Evolutionary conservation across 805 yeast genomes (phyloP).

Genomic region (Starmerella scarabaei): DNA sequence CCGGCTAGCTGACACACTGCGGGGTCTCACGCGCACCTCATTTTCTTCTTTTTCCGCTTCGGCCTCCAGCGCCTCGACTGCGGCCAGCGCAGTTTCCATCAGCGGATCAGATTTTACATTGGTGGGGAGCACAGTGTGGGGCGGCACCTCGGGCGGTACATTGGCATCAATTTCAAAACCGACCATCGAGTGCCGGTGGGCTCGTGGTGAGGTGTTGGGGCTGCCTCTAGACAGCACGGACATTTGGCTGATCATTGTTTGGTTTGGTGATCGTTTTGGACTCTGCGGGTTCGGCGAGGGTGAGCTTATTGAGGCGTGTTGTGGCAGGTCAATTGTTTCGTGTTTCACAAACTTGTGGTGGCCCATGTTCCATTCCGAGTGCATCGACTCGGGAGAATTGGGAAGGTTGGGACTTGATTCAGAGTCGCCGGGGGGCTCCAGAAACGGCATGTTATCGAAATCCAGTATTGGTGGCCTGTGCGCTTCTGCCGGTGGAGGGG

Average conservation of each 20-base stretch:
- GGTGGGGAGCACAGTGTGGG: constrained; percentile 8
- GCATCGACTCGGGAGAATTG: constrained; percentile 1
- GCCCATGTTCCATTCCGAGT: constrained; percentile 7
- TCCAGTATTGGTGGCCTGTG: constrained; percentile 5
- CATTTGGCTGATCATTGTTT: background rate
- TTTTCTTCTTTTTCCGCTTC: constrained; percentile 2
- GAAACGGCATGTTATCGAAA: constrained; percentile 13
- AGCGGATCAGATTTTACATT: background rate
- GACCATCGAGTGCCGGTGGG: background rate
- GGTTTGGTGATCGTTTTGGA: too few relatives aligned
- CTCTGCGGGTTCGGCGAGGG: too few relatives aligned
- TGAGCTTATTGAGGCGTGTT: constrained; percentile 9
- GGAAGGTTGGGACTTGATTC: constrained; percentile 1
- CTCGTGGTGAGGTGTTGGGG: background rate
- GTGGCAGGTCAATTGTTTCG: too few relatives aligned
- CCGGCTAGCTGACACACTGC: constrained; percentile 2
- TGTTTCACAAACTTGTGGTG: too few relatives aligned
- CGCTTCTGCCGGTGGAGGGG: too few relatives aligned
- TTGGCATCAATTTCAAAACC: constrained; percentile 11
- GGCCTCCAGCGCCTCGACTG: constrained; percentile 10
- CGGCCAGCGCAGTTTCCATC: constrained; percentile 13
- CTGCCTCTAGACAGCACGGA: background rate
- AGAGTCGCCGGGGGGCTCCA: constrained; percentile 7
- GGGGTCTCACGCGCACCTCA: background rate
- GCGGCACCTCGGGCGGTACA: constrained; percentile 19